Base-by-base conservation (phyloP, 2,329 filamentous ascomycete species). In the Lasiodiplodia gonubiensis region DNA sequence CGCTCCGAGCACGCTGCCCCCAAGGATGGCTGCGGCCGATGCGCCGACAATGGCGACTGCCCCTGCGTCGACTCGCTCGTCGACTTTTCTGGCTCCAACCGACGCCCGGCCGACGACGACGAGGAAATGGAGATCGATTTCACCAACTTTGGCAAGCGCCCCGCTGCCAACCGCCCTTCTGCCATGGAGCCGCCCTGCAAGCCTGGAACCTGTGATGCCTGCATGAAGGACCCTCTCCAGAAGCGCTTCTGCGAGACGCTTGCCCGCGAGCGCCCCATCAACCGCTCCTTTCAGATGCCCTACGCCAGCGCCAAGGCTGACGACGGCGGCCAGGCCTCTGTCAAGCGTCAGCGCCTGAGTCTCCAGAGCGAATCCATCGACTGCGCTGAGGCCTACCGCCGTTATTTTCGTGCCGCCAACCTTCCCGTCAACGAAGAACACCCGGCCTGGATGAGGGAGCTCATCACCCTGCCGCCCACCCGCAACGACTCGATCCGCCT, bases 181-280 rank as follows among this genome's bases (percentile, higher is more conserved):
- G 39, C 57, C 49, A 67, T 67, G 66, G 66, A 67, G 66, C 66
- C 66, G 4, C 55, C 55, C 6, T 67, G 66, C 66, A 64, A 64
- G 59, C 77, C 77, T 2, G 77, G 77, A n/a, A 75, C 75, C 48
- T 79, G 77, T 67, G 71, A 70, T 12, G 76, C 76, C 54, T 79
- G 77, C 60, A 74, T 76, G 69, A 68, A 69, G 18, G 75, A 79
- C 64, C 77, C 77, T 10, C 70, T 71, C 16, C 75, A 79, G 68
- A 67, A 67, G 57, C 66, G 66, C 49, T 67, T 67, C 66, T 67
- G 66, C 66, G 66, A 67, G 27, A 67, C 66, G 35, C 66, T 67
- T 21, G 66, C 66, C 59, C 55, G 66, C 35, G 66, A 67, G 46
- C 66, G 66, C 21, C 66, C 66, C 11, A 60, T 57, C 23, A 63